These are phyloP conservation scores for Umbellularia californica DNA, from an alignment of 164 flowering plant genomes.

Conservation along the genomic window DNA sequence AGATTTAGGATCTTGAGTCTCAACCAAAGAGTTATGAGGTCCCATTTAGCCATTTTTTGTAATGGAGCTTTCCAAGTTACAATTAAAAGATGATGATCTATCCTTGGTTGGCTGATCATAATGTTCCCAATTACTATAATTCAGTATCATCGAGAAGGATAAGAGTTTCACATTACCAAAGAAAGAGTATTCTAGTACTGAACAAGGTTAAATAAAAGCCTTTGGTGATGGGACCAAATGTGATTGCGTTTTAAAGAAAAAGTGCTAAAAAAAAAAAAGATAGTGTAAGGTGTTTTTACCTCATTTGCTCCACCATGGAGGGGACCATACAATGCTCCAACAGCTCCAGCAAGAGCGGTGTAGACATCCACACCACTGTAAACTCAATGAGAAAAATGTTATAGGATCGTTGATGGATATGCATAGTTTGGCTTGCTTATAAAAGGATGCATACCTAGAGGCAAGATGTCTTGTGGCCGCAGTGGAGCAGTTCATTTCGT, in stretches of 20 bases:
- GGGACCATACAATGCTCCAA: constrained; percentile 98
- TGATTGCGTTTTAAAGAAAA: too few relatives aligned
- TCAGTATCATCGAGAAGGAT: too few relatives aligned
- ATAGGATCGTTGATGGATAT: constrained; percentile 2
- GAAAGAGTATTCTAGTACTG: neutral
- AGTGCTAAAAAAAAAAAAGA: too few relatives aligned
- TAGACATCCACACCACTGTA: constrained; percentile 96
- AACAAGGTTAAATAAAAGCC: too few relatives aligned
- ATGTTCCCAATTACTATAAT: too few relatives aligned
- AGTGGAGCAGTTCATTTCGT: constrained; percentile 99
- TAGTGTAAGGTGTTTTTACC: constrained; percentile 30
- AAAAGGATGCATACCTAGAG: constrained; percentile 55
- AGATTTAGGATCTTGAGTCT: too few relatives aligned
- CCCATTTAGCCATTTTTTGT: too few relatives aligned
- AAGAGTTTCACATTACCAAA: neutral
- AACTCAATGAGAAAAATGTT: neutral
- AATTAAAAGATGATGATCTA: too few relatives aligned
- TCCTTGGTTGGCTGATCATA: too few relatives aligned
- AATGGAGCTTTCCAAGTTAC: too few relatives aligned
- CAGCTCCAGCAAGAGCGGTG: constrained; percentile 98
- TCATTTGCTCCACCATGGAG: constrained; percentile 99
- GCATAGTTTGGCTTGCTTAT: neutral
- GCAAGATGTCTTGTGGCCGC: constrained; percentile 99
- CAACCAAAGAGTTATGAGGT: too few relatives aligned
- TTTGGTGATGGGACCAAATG: too few relatives aligned